phyloP scores from a whole-genome alignment of 2,329 filamentous ascomycete species.

The Epichloe coenophiala region DNA sequence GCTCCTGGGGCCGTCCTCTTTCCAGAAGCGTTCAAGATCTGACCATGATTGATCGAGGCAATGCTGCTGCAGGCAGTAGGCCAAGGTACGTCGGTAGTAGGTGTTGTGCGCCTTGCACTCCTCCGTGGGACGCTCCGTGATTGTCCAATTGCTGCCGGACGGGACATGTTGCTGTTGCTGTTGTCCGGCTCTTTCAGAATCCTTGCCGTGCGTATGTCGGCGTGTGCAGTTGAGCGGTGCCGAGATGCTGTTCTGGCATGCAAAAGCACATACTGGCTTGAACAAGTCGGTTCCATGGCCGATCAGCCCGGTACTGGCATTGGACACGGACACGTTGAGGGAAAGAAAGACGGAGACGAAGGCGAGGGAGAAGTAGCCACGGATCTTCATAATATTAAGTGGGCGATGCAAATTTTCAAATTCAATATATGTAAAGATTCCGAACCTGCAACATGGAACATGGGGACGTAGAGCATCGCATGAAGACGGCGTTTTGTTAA shows the following conservation, averaged over 20 bases:
- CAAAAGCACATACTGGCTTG: constrained; percentile 17
- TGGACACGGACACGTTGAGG: background rate
- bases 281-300: constrained; percentile 11
- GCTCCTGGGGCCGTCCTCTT: background rate
- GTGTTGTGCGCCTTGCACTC: background rate
- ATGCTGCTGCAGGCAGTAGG: background rate
- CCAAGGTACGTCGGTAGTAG: background rate
- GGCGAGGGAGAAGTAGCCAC: background rate
- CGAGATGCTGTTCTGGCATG: constrained; percentile 12
- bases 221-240: constrained; percentile 13
- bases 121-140: background rate
- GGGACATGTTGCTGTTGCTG: too few relatives aligned
- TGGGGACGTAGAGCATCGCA: too few relatives aligned
- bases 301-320: constrained; percentile 4
- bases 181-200: too few relatives aligned
- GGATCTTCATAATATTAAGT: background rate
- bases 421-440: too few relatives aligned
- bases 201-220: background rate
- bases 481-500: background rate
- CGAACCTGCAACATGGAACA: too few relatives aligned
- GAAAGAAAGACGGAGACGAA: background rate
- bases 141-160: background rate
- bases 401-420: too few relatives aligned
- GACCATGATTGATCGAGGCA: background rate
- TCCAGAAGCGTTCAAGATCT: background rate